phyloP scores from a whole-genome alignment of 2,329 filamentous ascomycete species.

The Orbilia oligospora region DNA sequence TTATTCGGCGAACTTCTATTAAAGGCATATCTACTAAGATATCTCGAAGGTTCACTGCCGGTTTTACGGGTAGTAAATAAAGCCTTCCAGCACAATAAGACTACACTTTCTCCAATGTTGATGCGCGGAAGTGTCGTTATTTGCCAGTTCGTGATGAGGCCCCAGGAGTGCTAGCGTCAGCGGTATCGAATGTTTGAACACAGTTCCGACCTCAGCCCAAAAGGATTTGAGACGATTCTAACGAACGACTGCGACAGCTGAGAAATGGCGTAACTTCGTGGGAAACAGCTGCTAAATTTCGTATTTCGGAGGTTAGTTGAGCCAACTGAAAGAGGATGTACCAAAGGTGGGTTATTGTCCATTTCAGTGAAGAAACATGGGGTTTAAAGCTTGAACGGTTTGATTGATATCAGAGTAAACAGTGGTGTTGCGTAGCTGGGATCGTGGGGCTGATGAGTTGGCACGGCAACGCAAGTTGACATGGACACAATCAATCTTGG shows the following conservation, averaged over 20 bases:
- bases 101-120: background rate
- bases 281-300: background rate
- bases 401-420: slow-evolving; percentile 8
- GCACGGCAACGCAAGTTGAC: slow-evolving; percentile 13
- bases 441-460: slow-evolving; percentile 22
- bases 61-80: background rate
- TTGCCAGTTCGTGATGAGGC: no score
- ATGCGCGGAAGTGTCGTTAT: background rate
- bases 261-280: slow-evolving; percentile 13
- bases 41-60: background rate
- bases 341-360: background rate
- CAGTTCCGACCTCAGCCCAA: background rate
- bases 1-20: slow-evolving; percentile 59
- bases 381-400: slow-evolving; percentile 18
- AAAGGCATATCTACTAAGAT: slow-evolving; percentile 36
- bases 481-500: background rate
- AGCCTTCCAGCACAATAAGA: background rate
- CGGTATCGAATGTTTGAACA: background rate
- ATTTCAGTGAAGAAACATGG: slow-evolving; percentile 2
- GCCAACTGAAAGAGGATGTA: background rate
- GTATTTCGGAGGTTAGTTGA: background rate
- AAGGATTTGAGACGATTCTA: background rate
- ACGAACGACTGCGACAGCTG: background rate
- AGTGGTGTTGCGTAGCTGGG: slow-evolving; percentile 7
- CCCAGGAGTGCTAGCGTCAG: background rate